Evolutionary conservation across 306 rosid genomes (phyloP).

Genomic region (Quercus rubra): DNA sequence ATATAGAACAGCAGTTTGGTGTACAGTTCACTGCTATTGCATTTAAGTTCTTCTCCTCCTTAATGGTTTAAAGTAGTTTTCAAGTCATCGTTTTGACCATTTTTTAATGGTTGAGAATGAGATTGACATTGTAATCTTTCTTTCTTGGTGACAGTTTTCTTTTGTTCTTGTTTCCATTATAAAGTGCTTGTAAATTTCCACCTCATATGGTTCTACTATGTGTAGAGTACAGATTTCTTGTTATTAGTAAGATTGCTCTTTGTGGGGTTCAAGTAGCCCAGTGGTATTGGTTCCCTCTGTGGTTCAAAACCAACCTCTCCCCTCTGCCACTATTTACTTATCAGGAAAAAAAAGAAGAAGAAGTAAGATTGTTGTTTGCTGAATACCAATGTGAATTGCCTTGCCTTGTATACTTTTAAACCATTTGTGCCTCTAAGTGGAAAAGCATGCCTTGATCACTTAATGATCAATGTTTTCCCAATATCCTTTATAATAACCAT

Average conservation of each 20-base stretch:
- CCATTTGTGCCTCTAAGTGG: too few relatives aligned
- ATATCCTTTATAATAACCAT: background rate
- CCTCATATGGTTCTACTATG: background rate
- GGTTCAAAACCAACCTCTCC: too few relatives aligned
- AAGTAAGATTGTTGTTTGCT: too few relatives aligned
- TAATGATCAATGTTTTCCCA: too few relatives aligned
- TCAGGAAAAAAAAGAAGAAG: too few relatives aligned
- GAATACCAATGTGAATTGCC: too few relatives aligned
- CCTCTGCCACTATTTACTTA: too few relatives aligned
- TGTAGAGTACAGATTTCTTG: background rate
- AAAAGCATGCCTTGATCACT: too few relatives aligned
- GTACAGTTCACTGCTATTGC: background rate
- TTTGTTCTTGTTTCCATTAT: background rate
- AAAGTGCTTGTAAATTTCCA: background rate
- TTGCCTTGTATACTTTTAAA: too few relatives aligned
- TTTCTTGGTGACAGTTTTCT: conserved; percentile 7
- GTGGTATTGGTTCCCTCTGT: too few relatives aligned
- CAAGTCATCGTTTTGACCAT: background rate
- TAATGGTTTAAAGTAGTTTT: background rate
- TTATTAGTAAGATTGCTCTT: background rate
- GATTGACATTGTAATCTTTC: background rate
- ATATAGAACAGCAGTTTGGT: too few relatives aligned
- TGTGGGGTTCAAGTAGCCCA: too few relatives aligned
- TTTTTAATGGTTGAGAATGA: conserved; percentile 12
- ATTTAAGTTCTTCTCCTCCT: background rate